Conservation (phyloP, 495 filamentous ascomycete species). For the Acidiella bohemica region DNA sequence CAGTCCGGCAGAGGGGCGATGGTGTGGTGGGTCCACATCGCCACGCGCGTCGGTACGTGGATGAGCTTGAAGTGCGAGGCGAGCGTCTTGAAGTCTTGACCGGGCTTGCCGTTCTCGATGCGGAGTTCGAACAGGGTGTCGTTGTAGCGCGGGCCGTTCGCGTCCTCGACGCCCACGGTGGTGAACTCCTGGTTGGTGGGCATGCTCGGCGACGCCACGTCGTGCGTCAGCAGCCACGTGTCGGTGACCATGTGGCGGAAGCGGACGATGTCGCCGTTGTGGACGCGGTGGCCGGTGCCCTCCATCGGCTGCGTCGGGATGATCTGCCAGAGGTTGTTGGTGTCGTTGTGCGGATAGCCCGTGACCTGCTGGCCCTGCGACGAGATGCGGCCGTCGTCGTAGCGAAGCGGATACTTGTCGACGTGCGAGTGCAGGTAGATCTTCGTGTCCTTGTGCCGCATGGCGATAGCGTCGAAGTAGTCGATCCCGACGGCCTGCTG, state of each 20-base stretch:
- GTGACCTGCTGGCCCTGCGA: slow-evolving; percentile 93
- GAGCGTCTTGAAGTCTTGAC: slow-evolving; percentile 77
- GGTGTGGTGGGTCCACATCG: slow-evolving; percentile 95
- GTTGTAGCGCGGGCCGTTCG: slow-evolving; percentile 63
- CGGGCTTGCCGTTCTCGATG: slow-evolving; percentile 71
- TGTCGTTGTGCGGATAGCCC: slow-evolving; percentile 94
- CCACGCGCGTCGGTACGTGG: slow-evolving; percentile 83
- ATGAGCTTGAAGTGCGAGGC: slow-evolving; percentile 89
- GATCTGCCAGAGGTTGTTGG: slow-evolving; percentile 97
- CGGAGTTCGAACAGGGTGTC: slow-evolving; percentile 89
- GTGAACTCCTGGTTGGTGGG: slow-evolving; percentile 99
- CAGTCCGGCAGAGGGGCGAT: slow-evolving; percentile 70
- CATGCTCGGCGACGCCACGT: slow-evolving; percentile 93
- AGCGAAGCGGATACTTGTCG: slow-evolving; percentile 79
- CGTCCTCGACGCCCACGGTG: slow-evolving; percentile 57
- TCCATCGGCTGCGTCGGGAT: slow-evolving; percentile 50
- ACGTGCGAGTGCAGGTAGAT: slow-evolving; percentile 87
- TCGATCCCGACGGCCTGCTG: slow-evolving; percentile 71
- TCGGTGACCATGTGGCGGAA: slow-evolving; percentile 80
- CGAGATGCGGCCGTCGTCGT: slow-evolving; percentile 94
- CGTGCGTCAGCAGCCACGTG: slow-evolving; percentile 81
- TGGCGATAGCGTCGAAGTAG: slow-evolving; percentile 77
- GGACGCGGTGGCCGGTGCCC: slow-evolving; percentile 48
- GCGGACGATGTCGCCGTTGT: slow-evolving; percentile 75
- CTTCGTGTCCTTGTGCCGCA: slow-evolving; percentile 95